Evolutionary conservation across 495 filamentous ascomycete genomes (phyloP), one percentile per base, ranked within the genome.

Genomic region (Aspergillus hancockii): DNA sequence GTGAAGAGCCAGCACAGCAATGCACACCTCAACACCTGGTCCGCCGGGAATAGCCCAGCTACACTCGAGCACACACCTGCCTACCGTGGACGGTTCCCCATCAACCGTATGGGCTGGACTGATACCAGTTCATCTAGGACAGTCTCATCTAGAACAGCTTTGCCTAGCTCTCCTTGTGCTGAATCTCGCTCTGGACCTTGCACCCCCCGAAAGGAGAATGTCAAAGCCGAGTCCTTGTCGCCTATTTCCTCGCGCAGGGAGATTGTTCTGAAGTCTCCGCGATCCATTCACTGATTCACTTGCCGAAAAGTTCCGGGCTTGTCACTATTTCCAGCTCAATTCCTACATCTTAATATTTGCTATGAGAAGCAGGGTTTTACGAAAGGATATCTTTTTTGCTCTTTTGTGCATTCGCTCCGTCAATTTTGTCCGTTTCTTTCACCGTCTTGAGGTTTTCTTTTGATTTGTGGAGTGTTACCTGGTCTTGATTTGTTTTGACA

Each of bases 71-170:
- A 65, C 25, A 73, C 72, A 25, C 69, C 72, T 13, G 32, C 67
- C 13, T 62, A 68, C 32, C 71, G 71, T 43, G 68, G 60, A 19
- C 68, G 67, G 21, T 46, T 63, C 43, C 62, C 70, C 2, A 43
- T 59, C n/a, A 66, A 52, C 16, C 69, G 72, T 16, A 68, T 60
- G 34, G 69, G 60, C 23, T 64, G 72, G 58, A 67, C 67, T n/a
- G 74, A 73, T 43, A 58, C 72, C 23, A 65, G 63, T 16, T 74
- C 73, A 1, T 70, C 73, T 7, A 76, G 73, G 65, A 71, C 71
- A 1, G 64, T 41, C 7, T 41, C 38, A 41, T 41, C 73, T 7
- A 76, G 73, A 64, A 71, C 71, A 0, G 64, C 43, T 13, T 50
- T 74, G 8, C 71, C 72, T 1, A 59, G 28, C 21, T 71, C 71